A percentile compares a stretch with the other conserved stretches of the same genome.
Conservation (phyloP, 768 basidiomycete genomes). For the Termitomyces sp. region DNA sequence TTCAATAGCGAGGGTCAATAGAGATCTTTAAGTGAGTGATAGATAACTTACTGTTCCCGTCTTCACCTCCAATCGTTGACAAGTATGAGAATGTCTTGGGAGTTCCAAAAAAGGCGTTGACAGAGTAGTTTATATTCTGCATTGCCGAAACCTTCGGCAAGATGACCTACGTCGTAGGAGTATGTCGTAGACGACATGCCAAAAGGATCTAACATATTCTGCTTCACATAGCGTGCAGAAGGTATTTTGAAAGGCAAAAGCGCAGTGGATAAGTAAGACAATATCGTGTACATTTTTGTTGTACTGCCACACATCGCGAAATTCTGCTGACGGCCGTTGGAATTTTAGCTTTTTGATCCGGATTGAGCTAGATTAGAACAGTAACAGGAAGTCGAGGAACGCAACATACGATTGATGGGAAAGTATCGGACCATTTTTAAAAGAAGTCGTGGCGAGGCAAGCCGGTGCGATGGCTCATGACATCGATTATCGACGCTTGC, state of each 20-base stretch:
- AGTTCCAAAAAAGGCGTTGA: slow-evolving; percentile 20
- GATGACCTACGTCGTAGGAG: slow-evolving; percentile 21
- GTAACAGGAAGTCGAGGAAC: background rate
- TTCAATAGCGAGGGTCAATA: background rate
- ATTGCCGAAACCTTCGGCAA: slow-evolving; percentile 24
- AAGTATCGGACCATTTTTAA: slow-evolving; percentile 10
- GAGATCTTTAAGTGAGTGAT: background rate
- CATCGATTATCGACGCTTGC: slow-evolving; percentile 18
- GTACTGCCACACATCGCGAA: slow-evolving; percentile 26
- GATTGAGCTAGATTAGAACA: slow-evolving; percentile 4
- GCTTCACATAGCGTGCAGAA: slow-evolving; percentile 24
- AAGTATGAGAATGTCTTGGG: slow-evolving; percentile 19
- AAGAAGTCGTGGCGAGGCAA: slow-evolving; percentile 16
- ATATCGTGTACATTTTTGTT: slow-evolving; percentile 25
- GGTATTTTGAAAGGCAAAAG: slow-evolving; percentile 15
- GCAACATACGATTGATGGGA: background rate
- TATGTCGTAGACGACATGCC: slow-evolving; percentile 27
- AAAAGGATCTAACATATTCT: slow-evolving; percentile 23
- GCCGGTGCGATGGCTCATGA: slow-evolving; percentile 20
- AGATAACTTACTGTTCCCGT: slow-evolving; percentile 16
- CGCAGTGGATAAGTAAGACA: slow-evolving; percentile 24
- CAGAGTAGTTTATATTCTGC: slow-evolving; percentile 14
- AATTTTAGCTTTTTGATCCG: slow-evolving; percentile 19
- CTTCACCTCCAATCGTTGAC: slow-evolving; percentile 15
- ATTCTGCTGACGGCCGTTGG: slow-evolving; percentile 24